Conservation (phyloP, 495 filamentous ascomycete species). For the Aspergillus homomorphus region DNA sequence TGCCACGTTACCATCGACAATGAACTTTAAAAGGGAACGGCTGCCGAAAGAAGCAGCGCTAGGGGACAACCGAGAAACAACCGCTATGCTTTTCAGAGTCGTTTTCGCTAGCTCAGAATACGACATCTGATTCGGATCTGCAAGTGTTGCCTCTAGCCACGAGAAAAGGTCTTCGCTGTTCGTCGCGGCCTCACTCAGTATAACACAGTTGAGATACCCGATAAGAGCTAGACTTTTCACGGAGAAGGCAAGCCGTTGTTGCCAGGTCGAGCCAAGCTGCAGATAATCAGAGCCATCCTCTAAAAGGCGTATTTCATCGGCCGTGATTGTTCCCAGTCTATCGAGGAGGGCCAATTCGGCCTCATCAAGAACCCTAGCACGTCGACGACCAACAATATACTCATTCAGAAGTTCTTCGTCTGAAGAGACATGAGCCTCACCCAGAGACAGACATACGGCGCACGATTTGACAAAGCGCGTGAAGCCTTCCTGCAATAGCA, state of each 20-base stretch:
- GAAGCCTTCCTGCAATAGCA: conserved; percentile 82
- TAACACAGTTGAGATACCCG: conserved; percentile 78
- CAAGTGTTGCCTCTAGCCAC: conserved; percentile 80
- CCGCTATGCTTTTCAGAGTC: conserved; percentile 75
- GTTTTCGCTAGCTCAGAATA: conserved; percentile 68
- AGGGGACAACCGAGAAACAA: conserved; percentile 70
- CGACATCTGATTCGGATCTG: conserved; percentile 76
- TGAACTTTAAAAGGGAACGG: conserved; percentile 76
- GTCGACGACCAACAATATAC: conserved; percentile 55
- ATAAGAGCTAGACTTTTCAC: conserved; percentile 80
- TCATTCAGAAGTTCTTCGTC: conserved; percentile 69
- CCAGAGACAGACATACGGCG: conserved; percentile 67
- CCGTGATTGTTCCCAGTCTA: conserved; percentile 67
- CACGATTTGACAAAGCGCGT: conserved; percentile 78
- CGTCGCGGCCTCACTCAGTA: conserved; percentile 73
- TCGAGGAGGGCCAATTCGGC: conserved; percentile 53
- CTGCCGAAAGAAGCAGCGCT: conserved; percentile 71
- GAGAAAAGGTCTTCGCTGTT: conserved; percentile 76
- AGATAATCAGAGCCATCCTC: conserved; percentile 88
- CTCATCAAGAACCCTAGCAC: conserved; percentile 47
- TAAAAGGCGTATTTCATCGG: conserved; percentile 78
- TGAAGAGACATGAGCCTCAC: conserved; percentile 55
- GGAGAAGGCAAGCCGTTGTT: conserved; percentile 81
- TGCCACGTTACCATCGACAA: conserved; percentile 71
- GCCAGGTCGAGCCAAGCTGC: conserved; percentile 76